Base-by-base conservation (phyloP, 2,329 filamentous ascomycete genomes). In the Epichloe sp. region DNA sequence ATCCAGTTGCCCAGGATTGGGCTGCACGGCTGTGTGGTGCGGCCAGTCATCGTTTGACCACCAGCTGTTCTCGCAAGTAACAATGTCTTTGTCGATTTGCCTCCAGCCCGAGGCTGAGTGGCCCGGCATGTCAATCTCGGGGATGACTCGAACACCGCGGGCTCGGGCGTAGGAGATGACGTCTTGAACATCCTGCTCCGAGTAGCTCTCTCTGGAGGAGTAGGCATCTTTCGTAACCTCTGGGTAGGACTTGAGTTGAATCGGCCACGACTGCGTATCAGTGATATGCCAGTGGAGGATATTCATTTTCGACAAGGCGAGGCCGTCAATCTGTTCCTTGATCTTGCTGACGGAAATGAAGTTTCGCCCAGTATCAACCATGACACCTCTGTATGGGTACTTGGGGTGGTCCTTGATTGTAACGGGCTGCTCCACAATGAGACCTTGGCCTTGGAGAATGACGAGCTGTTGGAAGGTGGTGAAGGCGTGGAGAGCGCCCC, bases 1-100 rank as follows among this genome's bases (percentile, higher is more conserved):
- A 53, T 79, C 76, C 47, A 79, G 69, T 54, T 79, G 76, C 19
- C 76, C 76, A 0, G 76, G 76, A 57, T 75, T 77, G 1, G 76
- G 76, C 63, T 79, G 65, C 8, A 78, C 73, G 12, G 34, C 74
- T 1, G 76, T 79, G 59, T 79, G 76, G 6, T 67, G 57, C 1
- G 69, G 53, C 71, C 71, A 80, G 55, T 68, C 62, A 52, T 81
- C 78, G 59, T 80, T 80, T 38, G 74, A 78, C 78, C 77, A 81
- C 77, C 77, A 81, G 21, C 72, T 73, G 61, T 80, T 65, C 17
- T 63, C 64, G 61, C 77, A 81, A 2, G 77, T 70, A 15, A 81
- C 67, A 43, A 80, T 75, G 35, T 68, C 63, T 19, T 72, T 65
- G 55, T 79, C 74, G 5, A 79, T 65, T 53, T 75, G 73, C 51